Base-by-base conservation (phyloP, 2,329 filamentous ascomycete genomes). In the Penicillium sumatraense region DNA sequence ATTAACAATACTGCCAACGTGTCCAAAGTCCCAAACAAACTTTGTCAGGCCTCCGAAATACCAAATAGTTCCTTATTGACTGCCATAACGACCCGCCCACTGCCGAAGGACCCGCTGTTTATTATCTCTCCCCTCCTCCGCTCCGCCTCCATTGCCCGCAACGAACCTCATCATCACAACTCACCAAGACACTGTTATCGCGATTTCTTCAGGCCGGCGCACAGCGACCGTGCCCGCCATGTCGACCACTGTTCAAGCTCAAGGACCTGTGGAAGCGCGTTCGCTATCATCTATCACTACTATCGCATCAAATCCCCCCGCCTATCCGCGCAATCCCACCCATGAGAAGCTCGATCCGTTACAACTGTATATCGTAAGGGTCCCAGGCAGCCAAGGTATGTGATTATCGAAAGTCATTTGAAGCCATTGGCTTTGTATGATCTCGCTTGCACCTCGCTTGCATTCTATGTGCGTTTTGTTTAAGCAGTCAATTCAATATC, bases 351-450 rank as follows among this genome's bases (percentile, higher is more conserved):
- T 88, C 59, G 86, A 91, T 47, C 86, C 91, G 3, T 75, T 98
- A 48, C 86, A 88, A 2, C 83, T 99, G 36, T 99, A 99, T 75
- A 96, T 99, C 62, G 91, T 93, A 31, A 83, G 93, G 62, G 93
- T 99, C 0, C 95, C 95, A 1, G 93, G 93, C 20, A 96, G 90
- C 60, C 86, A 87, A 87, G 91, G 91, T 93, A 80, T 18, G 67
- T 56, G 20, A 7, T 5, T 24, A 3, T n/a, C 47, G n/a, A 11
- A 14, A 40, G 14, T 40, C 3, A 21, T 35, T 35, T 35, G 31
- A 5, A 18, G 42, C 20, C 26, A 48, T 35, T 36, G 21, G 11
- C 14, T 9, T 50, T 21, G 5, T 47, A 51, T 33, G 47, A 38
- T 16, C 33, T 2, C 26, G 3, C 3, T 40, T 20, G 24, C n/a